Percentiles rank a stretch among this genome's conserved stretches.
Evolutionary conservation across 2,329 filamentous ascomycete genomes (phyloP).

Genomic region (Exophiala viscosa): DNA sequence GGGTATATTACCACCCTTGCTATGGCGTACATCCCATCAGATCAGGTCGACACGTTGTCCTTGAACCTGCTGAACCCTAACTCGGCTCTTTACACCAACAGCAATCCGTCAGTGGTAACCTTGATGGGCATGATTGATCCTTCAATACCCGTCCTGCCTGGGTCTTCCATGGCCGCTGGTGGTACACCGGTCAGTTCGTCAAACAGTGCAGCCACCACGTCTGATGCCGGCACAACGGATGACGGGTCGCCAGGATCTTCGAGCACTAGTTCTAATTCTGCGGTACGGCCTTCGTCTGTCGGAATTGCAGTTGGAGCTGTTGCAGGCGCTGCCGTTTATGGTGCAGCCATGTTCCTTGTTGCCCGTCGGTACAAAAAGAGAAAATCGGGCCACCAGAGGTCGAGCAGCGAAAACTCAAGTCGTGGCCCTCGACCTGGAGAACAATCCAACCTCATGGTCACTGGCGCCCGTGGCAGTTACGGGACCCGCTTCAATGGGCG

Average conservation of each 20-base stretch:
- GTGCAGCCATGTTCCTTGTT: constrained; percentile 89
- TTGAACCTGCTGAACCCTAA: constrained; percentile 67
- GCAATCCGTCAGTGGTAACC: constrained; percentile 61
- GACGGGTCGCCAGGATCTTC: constrained; percentile 48
- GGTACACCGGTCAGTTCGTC: constrained; percentile 36
- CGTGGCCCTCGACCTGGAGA: constrained; percentile 46
- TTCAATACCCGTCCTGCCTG: constrained; percentile 65
- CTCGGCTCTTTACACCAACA: constrained; percentile 71
- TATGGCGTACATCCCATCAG: constrained; percentile 69
- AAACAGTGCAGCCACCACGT: constrained; percentile 32
- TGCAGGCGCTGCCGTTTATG: constrained; percentile 77
- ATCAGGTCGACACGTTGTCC: constrained; percentile 64
- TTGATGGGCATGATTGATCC: constrained; percentile 81
- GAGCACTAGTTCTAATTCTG: constrained; percentile 42
- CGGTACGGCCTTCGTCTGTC: constrained; percentile 48
- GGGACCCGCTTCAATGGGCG: constrained; percentile 40
- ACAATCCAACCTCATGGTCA: constrained; percentile 34
- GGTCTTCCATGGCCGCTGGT: constrained; percentile 39
- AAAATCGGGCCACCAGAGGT: constrained; percentile 70
- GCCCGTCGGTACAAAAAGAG: constrained; percentile 87
- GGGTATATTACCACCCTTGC: constrained; percentile 81
- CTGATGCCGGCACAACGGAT: constrained; percentile 35
- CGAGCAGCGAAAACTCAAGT: constrained; percentile 65
- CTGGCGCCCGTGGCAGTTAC: constrained; percentile 55
- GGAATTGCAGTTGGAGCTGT: constrained; percentile 74